These are phyloP conservation scores for Colletotrichum orchidophilum DNA, from an alignment of 2,329 filamentous ascomycete species.

Conservation along the genomic window DNA sequence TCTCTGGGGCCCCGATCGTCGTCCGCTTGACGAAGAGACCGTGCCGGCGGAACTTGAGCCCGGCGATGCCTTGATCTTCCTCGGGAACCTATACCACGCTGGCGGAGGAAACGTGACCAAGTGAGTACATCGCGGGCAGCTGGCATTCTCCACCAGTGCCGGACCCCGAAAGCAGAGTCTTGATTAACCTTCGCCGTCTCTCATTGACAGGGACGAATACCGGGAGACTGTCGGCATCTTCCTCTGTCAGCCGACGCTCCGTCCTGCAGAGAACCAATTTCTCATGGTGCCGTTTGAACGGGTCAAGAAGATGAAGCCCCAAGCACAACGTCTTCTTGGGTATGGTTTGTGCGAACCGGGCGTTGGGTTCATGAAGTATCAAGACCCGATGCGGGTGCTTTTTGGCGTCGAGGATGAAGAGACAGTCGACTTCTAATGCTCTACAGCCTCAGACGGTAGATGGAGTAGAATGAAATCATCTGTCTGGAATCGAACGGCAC, in stretches of 20 bases:
- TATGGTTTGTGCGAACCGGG: conserved; percentile 46
- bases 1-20: conserved; percentile 49
- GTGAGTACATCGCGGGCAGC: not conserved
- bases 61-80: conserved; percentile 50
- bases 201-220: conserved; percentile 37
- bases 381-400: conserved; percentile 48
- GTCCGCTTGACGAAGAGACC: conserved; percentile 48
- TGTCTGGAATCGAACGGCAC: not conserved
- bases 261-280: conserved; percentile 47
- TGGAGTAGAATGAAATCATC: not conserved
- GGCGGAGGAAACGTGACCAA: conserved; percentile 47
- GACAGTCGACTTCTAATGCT: conserved; percentile 41
- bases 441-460: not conserved
- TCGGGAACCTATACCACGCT: conserved; percentile 51
- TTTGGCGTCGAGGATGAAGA: conserved; percentile 49
- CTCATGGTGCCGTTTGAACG: conserved; percentile 43
- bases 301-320: conserved; percentile 42
- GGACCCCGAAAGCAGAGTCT: conserved; percentile 32
- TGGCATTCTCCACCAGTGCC: no score
- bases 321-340: conserved; percentile 43
- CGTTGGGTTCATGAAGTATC: conserved; percentile 47
- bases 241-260: conserved; percentile 44
- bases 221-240: conserved; percentile 46
- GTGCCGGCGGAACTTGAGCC: conserved; percentile 39
- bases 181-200: not conserved